Evolutionary conservation across 768 basidiomycete species (phyloP).

Genomic region (Mycena latifolia): DNA sequence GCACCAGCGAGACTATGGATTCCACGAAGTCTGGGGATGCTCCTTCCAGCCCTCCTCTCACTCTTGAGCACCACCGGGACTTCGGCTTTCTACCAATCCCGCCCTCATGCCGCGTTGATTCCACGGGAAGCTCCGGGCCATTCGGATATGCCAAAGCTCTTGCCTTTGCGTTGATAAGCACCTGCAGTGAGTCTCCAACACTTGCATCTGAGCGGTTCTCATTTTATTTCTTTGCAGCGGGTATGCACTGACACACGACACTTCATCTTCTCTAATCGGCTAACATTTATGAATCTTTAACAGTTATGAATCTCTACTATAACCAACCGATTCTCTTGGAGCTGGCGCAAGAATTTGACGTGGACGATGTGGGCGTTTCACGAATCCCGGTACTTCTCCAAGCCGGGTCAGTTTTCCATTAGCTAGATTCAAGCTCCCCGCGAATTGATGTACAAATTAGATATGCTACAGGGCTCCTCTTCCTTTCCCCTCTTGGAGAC

Average conservation of each 20-base stretch:
- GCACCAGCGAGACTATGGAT: not conserved
- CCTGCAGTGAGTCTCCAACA: slow-evolving; percentile 48
- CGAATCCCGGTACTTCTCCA: slow-evolving; percentile 61
- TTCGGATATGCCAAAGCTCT: slow-evolving; percentile 54
- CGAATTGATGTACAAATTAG: slow-evolving; percentile 38
- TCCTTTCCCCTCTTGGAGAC: slow-evolving; percentile 73
- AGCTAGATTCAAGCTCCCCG: not conserved
- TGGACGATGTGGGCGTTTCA: slow-evolving; percentile 28
- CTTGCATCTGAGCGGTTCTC: no score
- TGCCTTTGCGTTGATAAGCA: slow-evolving; percentile 53
- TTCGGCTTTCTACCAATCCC: slow-evolving; percentile 60
- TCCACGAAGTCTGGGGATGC: no score
- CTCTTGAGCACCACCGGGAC: slow-evolving; percentile 44
- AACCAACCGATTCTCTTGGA: slow-evolving; percentile 65
- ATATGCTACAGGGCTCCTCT: slow-evolving; percentile 63
- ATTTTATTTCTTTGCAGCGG: not conserved
- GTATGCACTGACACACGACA: no score
- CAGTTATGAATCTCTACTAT: slow-evolving; percentile 67
- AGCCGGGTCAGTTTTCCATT: slow-evolving; percentile 51
- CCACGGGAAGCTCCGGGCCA: not conserved
- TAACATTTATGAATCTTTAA: no score
- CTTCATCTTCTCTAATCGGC: no score
- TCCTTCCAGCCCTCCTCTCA: no score
- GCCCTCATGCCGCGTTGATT: slow-evolving; percentile 4
- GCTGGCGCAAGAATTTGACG: slow-evolving; percentile 43